Conservation (phyloP, 176 grass and related monocot genomes). For the Bonia amplexicaulis region DNA sequence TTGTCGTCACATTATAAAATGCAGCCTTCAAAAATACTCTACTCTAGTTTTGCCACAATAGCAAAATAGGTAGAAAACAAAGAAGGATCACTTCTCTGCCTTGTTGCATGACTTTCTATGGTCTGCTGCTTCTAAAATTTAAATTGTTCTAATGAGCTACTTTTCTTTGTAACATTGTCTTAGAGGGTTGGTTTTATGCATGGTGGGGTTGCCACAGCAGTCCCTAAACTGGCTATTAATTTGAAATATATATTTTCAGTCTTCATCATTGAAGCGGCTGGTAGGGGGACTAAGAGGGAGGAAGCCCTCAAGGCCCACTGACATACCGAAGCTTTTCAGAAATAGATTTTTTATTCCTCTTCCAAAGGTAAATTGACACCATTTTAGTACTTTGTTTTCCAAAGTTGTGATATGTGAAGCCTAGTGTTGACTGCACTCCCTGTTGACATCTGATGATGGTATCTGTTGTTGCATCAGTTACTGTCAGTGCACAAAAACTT, state of each 20-base stretch:
- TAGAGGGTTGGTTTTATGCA: background rate
- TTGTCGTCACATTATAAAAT: background rate
- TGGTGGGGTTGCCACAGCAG: background rate
- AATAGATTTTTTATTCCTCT: constrained; percentile 70
- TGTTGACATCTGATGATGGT: constrained; percentile 8
- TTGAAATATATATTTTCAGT: constrained; percentile 40
- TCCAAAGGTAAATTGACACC: constrained; percentile 56
- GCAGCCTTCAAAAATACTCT: background rate
- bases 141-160: background rate
- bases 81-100: background rate
- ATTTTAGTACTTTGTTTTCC: background rate
- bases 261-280: constrained; percentile 53
- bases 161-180: constrained; percentile 1
- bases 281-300: constrained; percentile 36
- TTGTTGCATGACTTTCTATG: background rate
- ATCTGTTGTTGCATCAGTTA: background rate
- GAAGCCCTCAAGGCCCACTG: constrained; percentile 52
- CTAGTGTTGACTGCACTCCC: background rate
- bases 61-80: background rate
- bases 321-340: constrained; percentile 66
- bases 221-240: background rate
- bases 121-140: background rate
- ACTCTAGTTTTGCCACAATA: background rate
- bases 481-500: constrained; percentile 1
- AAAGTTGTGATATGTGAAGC: constrained; percentile 4